phyloP scores from a whole-genome alignment of 495 filamentous ascomycete genomes.

The Opeltia flavorubescens region DNA sequence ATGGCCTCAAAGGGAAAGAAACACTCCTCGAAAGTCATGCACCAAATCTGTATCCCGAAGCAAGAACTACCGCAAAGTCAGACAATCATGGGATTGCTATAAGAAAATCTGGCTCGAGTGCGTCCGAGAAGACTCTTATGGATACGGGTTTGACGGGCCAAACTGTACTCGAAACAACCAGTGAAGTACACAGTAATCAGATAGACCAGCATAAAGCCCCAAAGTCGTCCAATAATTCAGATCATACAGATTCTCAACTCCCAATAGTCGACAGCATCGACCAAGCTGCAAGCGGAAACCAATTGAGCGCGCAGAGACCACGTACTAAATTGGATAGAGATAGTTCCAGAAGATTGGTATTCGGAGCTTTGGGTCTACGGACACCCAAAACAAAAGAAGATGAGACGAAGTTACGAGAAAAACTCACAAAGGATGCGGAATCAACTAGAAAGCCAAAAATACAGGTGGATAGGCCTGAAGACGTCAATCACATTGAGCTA shows the following conservation, averaged over 20 bases:
- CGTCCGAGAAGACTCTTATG: background rate
- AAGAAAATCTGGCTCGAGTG: background rate
- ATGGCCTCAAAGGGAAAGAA: background rate
- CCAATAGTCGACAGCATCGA: too few relatives aligned
- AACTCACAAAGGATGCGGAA: conserved; percentile 27
- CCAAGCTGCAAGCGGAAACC: background rate
- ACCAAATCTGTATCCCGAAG: too few relatives aligned
- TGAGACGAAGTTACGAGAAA: conserved; percentile 44
- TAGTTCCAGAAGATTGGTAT: conserved; percentile 52
- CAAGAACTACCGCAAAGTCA: background rate
- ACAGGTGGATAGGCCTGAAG: conserved; percentile 13
- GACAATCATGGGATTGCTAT: background rate
- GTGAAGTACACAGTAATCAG: background rate
- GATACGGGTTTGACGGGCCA: background rate
- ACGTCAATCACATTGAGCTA: conserved; percentile 4
- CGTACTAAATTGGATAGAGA: conserved; percentile 46
- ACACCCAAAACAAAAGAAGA: conserved; percentile 54
- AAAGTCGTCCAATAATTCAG: too few relatives aligned
- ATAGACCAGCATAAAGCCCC: background rate
- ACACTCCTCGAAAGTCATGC: background rate
- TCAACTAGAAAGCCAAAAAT: conserved; percentile 12
- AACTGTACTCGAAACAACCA: background rate
- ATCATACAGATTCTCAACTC: background rate
- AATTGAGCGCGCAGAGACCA: conserved; percentile 13
- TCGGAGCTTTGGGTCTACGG: conserved; percentile 56